phyloP scores from a whole-genome alignment of 148 eudicot genomes.

The Diospyros lotus region DNA sequence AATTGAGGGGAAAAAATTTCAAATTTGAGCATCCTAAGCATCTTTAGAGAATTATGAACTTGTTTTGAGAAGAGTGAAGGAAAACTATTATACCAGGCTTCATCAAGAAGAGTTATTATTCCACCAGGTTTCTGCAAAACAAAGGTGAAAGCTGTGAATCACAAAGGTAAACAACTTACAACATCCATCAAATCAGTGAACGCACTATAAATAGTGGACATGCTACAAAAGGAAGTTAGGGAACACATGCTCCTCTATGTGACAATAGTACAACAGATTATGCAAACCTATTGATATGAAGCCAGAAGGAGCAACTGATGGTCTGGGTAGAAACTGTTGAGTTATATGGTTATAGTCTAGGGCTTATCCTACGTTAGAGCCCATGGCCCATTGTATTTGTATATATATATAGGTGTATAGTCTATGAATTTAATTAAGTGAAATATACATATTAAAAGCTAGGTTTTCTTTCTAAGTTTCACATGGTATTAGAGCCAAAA shows the following conservation, averaged over 20 bases:
- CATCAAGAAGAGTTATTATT: constrained; percentile 88
- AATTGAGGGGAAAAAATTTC: neutral
- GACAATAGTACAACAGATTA: neutral
- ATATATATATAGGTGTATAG: too few relatives aligned
- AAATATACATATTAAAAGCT: too few relatives aligned
- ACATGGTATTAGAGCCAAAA: too few relatives aligned
- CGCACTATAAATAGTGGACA: neutral
- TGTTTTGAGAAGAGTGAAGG: constrained; percentile 11
- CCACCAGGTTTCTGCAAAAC: constrained; percentile 95
- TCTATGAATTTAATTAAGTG: too few relatives aligned
- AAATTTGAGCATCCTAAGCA: neutral
- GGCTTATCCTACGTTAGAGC: too few relatives aligned
- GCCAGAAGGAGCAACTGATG: neutral
- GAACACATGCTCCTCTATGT: neutral
- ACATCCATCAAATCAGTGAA: constrained; percentile 1
- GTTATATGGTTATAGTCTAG: too few relatives aligned
- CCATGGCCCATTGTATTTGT: too few relatives aligned
- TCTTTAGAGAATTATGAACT: neutral
- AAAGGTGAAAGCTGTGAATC: neutral
- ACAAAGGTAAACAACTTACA: neutral
- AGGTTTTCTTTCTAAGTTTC: too few relatives aligned
- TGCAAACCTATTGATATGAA: neutral
- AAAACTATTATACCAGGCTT: constrained; percentile 73
- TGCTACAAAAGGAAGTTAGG: neutral
- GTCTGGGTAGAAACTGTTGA: neutral